A percentile compares a stretch with the other conserved stretches of the same genome.
phyloP scores from a whole-genome alignment of 2,329 filamentous ascomycete genomes.

The Ceratocystis diversiconidia region DNA sequence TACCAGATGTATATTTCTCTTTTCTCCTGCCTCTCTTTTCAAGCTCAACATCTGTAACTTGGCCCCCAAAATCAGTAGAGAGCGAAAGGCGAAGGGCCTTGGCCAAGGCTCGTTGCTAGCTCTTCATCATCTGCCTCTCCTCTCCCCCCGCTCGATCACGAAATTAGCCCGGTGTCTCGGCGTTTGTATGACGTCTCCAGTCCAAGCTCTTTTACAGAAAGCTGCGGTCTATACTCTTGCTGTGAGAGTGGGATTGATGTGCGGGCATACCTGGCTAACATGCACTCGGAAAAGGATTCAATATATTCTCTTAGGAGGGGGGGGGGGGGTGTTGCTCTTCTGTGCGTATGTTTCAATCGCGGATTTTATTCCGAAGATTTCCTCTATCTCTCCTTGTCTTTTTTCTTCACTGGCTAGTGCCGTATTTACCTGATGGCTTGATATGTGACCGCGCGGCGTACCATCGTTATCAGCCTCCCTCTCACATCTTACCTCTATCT shows the following conservation, averaged over 20 bases:
- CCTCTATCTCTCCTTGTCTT: neutral
- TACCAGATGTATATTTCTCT: neutral
- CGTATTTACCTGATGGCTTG: neutral
- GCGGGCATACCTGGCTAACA: neutral
- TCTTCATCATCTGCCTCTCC: neutral
- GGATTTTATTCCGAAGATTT: slow-evolving; percentile 4
- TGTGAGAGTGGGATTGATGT: neutral
- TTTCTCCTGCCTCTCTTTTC: neutral
- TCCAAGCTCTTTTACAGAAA: neutral
- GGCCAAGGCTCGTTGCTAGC: neutral
- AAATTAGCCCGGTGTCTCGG: slow-evolving; percentile 4
- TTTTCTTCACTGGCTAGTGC: slow-evolving; percentile 2
- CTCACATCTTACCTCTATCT: neutral
- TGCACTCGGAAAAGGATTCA: neutral
- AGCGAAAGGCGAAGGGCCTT: neutral
- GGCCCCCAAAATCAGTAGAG: neutral
- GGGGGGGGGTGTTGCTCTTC: neutral
- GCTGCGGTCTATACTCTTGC: neutral
- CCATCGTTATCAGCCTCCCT: neutral
- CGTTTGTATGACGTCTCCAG: slow-evolving; percentile 3
- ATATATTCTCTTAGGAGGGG: neutral
- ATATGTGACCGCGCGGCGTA: neutral
- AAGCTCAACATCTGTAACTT: neutral
- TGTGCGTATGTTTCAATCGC: neutral
- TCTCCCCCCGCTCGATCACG: neutral